A percentile compares a stretch with the other conserved stretches of the same genome.
Conservation (phyloP, 768 basidiomycete species). For the Xerocomellus dryophilus region DNA sequence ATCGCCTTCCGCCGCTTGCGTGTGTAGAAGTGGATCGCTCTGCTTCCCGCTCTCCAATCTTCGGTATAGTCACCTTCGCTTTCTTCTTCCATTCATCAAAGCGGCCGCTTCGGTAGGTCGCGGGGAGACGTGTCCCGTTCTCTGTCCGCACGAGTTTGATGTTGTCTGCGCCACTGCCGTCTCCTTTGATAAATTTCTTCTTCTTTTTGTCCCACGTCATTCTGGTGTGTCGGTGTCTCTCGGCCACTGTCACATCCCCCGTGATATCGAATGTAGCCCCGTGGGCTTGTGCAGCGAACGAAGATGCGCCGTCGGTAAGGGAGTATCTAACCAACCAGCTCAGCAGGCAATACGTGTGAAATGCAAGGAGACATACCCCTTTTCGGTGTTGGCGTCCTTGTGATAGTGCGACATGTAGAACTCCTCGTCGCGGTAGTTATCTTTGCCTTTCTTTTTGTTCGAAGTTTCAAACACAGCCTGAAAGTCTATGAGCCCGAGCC, state of each 20-base stretch:
- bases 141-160: slow-evolving; percentile 92
- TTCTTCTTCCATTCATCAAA: slow-evolving; percentile 95
- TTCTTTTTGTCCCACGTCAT: slow-evolving; percentile 95
- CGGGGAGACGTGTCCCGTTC: slow-evolving; percentile 86
- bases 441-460: slow-evolving; percentile 41
- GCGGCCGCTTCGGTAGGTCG: slow-evolving; percentile 87
- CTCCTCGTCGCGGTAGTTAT: slow-evolving; percentile 69
- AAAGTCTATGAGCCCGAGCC: slow-evolving; percentile 6
- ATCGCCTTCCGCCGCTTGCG: slow-evolving; percentile 52
- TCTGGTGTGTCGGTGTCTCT: slow-evolving; percentile 54
- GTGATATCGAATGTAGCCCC: slow-evolving; percentile 79
- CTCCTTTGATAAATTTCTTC: slow-evolving; percentile 88
- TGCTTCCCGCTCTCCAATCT: slow-evolving; percentile 78
- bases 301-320: slow-evolving; percentile 79
- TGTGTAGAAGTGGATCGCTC: slow-evolving; percentile 31
- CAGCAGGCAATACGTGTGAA: not conserved
- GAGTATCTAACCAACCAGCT: slow-evolving; percentile 62
- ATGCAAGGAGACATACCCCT: slow-evolving; percentile 62
- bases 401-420: slow-evolving; percentile 94
- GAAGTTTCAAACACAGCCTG: slow-evolving; percentile 68
- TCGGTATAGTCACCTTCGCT: slow-evolving; percentile 67
- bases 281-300: slow-evolving; percentile 80
- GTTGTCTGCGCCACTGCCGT: slow-evolving; percentile 85
- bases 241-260: slow-evolving; percentile 61
- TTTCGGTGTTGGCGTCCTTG: slow-evolving; percentile 81